Conservation (phyloP, 1,284 basidiomycete species). For the Takashimella tepidaria region DNA sequence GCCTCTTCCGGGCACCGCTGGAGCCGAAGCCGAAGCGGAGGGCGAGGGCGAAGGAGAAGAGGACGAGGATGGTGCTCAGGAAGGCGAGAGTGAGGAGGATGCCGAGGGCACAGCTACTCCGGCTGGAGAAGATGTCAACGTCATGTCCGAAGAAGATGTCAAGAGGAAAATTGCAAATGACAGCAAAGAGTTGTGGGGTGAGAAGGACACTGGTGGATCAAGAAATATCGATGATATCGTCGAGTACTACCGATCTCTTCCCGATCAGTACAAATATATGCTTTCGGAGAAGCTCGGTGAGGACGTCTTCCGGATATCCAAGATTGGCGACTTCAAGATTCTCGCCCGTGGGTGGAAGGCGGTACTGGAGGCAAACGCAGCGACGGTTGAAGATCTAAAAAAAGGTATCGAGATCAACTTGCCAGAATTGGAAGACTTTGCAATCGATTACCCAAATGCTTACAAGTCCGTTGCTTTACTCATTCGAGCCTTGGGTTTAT, state of each 20-base stretch:
- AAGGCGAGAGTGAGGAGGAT: constrained; percentile 52
- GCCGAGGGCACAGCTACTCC: constrained; percentile 46
- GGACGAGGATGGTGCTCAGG: constrained; percentile 52
- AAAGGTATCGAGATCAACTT: constrained; percentile 58
- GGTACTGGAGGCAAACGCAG: constrained; percentile 55
- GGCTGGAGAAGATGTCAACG: constrained; percentile 52
- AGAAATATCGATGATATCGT: constrained; percentile 45
- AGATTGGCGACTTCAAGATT: constrained; percentile 74
- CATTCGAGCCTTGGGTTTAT: constrained; percentile 61
- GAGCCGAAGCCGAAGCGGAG: constrained; percentile 35
- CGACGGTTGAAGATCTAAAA: constrained; percentile 57
- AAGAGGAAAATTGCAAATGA: constrained; percentile 65
- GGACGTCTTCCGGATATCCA: constrained; percentile 80
- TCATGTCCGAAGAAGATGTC: constrained; percentile 65
- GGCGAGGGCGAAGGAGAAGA: constrained; percentile 46
- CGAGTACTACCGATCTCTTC: constrained; percentile 66
- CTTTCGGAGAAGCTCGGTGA: constrained; percentile 73
- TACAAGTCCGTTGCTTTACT: constrained; percentile 69
- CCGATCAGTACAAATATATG: constrained; percentile 53
- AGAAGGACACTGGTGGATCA: constrained; percentile 45
- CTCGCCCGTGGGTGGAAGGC: constrained; percentile 57
- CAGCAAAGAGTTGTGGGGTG: constrained; percentile 51
- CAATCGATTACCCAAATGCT: constrained; percentile 83
- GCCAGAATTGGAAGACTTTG: constrained; percentile 76
- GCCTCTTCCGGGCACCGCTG: constrained; percentile 49